Base-by-base conservation (phyloP, 495 filamentous ascomycete genomes). In the Tuber borchii region DNA sequence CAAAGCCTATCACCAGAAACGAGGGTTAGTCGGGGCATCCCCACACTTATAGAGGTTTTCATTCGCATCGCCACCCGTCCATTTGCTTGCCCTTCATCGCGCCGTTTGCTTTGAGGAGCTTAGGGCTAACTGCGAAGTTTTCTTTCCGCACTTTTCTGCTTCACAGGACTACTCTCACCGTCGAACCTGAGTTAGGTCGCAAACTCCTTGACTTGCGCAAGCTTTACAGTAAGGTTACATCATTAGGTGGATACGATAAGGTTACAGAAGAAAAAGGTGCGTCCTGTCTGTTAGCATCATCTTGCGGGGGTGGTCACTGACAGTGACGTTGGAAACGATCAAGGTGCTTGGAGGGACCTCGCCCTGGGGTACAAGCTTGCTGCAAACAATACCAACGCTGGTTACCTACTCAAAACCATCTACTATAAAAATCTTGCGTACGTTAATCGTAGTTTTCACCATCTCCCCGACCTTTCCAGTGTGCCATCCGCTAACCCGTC, bases 391-490 rank as follows among this genome's bases (percentile, higher is more conserved):
- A 87, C 90, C 22, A 89, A 92, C 31, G 90, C 92, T 74, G 92
- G 91, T 5, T 95, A 93, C 83, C 86, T 88, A 37, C 83, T 95
- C 70, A 95, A 95, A 85, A 91, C 90, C 39, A 88, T 90, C 70
- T 95, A 93, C 84, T 95, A 94, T 86, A 91, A 91, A 79, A 90
- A 94, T 78, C 88, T 95, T 45, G 90, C 91, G 87, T 88, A 76
- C 37, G 84, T 81, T 12, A 4, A 26, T 22, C 68, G 83, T 68
- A 71, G 20, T 26, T 20, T 17, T 40, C 48, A 5, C 40, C 56
- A n/a, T 46, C 9, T 69, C 26, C 26, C 46, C 45, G n/a, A 14
- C 31, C 39, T 14, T 7, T 31, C 31, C 9, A 20, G 12, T 56
- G 46, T 44, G 43, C 51, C 70, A n/a, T 48, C 73, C 71, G 34